phyloP scores from a whole-genome alignment of 371 early-diverging fungal species.

The Syncephalastrum racemosum region DNA sequence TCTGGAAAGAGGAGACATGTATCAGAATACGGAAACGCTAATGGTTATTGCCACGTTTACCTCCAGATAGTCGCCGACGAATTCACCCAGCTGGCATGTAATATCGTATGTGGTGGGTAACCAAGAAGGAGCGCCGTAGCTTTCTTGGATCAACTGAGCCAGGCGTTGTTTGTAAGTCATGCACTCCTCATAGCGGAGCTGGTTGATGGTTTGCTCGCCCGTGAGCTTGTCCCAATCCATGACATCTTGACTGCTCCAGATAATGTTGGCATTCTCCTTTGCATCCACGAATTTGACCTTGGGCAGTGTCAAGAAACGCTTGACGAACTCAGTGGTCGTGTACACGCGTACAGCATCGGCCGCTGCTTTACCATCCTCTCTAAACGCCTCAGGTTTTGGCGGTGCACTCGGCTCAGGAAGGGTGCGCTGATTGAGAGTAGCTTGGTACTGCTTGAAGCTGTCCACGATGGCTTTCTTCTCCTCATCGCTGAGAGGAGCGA shows the following conservation, averaged over 20 bases:
- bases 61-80: slow-evolving; percentile 49
- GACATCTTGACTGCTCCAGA: slow-evolving; percentile 56
- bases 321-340: slow-evolving; percentile 51
- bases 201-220: slow-evolving; percentile 50
- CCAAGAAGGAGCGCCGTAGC: slow-evolving; percentile 54
- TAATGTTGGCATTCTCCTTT: slow-evolving; percentile 47
- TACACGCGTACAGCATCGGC: slow-evolving; percentile 25
- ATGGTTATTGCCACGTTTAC: slow-evolving; percentile 5
- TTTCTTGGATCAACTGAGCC: slow-evolving; percentile 45
- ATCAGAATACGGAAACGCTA: not conserved
- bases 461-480: slow-evolving; percentile 10
- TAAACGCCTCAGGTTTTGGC: not conserved
- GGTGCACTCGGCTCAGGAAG: too few relatives aligned
- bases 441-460: slow-evolving; percentile 18
- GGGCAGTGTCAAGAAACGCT: slow-evolving; percentile 47
- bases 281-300: slow-evolving; percentile 46
- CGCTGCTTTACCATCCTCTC: not conserved
- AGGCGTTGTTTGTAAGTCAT: slow-evolving; percentile 52
- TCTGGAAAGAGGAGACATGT: not conserved
- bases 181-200: slow-evolving; percentile 53
- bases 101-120: slow-evolving; percentile 52
- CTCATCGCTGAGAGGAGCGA: slow-evolving; percentile 1
- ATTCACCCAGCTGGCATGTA: slow-evolving; percentile 43
- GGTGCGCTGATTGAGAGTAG: slow-evolving; percentile 9
- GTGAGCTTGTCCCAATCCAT: slow-evolving; percentile 49